Conservation (phyloP, 805 yeast genomes). For the Wickerhamiella australiensis region DNA sequence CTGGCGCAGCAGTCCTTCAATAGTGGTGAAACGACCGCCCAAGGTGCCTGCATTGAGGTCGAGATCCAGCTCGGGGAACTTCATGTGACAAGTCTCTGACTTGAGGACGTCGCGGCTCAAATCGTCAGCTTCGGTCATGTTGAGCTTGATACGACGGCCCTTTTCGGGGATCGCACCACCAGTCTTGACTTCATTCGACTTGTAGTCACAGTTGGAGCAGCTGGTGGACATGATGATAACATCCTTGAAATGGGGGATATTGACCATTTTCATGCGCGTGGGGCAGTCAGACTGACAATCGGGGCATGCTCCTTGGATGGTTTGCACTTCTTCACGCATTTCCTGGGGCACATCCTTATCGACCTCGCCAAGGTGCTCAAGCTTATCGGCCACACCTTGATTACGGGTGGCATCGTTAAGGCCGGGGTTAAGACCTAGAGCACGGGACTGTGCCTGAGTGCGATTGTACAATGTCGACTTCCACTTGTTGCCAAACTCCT, state of each 20-base stretch:
- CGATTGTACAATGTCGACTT: slow-evolving; percentile 68
- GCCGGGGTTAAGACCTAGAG: slow-evolving; percentile 47
- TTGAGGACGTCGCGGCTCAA: slow-evolving; percentile 87
- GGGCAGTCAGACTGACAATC: slow-evolving; percentile 71
- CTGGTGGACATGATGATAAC: slow-evolving; percentile 92
- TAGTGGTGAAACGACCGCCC: slow-evolving; percentile 95
- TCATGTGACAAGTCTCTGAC: slow-evolving; percentile 82
- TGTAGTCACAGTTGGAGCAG: slow-evolving; percentile 88
- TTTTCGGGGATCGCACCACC: slow-evolving; percentile 90
- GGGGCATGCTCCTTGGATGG: slow-evolving; percentile 86
- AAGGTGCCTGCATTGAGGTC: slow-evolving; percentile 93
- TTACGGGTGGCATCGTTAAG: slow-evolving; percentile 34
- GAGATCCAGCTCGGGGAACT: slow-evolving; percentile 74
- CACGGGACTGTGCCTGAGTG: slow-evolving; percentile 77
- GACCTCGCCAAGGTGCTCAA: slow-evolving; percentile 35
- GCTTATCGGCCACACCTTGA: slow-evolving; percentile 26
- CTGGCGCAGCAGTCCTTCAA: slow-evolving; percentile 84
- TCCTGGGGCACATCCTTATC: slow-evolving; percentile 61
- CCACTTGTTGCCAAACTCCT: slow-evolving; percentile 89
- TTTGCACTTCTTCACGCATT: slow-evolving; percentile 79
- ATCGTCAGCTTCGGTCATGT: slow-evolving; percentile 82
- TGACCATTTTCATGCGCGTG: slow-evolving; percentile 93
- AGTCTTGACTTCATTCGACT: slow-evolving; percentile 94
- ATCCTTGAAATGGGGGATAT: slow-evolving; percentile 96
- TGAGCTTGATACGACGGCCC: slow-evolving; percentile 63